A percentile compares a stretch with the other conserved stretches of the same genome.
These are phyloP conservation scores for Dittrichia graveolens DNA, from an alignment of 129 eudicot species.

Conservation along the genomic window DNA sequence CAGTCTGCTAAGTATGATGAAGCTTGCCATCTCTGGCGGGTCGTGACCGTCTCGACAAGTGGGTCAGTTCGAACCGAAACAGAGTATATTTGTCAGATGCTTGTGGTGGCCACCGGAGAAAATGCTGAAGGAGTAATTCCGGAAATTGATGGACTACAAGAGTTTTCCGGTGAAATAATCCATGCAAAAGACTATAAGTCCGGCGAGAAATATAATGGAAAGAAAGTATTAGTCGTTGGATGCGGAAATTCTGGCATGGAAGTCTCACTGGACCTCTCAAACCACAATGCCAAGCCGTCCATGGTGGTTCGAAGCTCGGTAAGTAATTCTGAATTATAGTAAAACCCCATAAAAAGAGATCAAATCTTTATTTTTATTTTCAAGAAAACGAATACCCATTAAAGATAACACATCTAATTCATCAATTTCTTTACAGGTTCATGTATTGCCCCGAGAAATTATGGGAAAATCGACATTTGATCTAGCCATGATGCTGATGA, in stretches of 20 bases:
- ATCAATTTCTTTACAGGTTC: slow-evolving; percentile 50
- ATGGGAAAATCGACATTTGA: slow-evolving; percentile 73
- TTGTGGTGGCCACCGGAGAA: slow-evolving; percentile 97
- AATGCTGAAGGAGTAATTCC: slow-evolving; percentile 78
- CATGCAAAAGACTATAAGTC: slow-evolving; percentile 79
- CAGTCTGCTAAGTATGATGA: slow-evolving; percentile 76
- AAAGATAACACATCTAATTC: slow-evolving; percentile 11
- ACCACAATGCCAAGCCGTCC: slow-evolving; percentile 81
- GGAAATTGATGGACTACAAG: slow-evolving; percentile 65
- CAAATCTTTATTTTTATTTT: neutral
- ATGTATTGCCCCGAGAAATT: slow-evolving; percentile 69
- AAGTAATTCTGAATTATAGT: slow-evolving; percentile 35
- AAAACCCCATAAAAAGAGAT: neutral
- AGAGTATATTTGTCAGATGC: slow-evolving; percentile 84
- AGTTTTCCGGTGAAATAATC: slow-evolving; percentile 68
- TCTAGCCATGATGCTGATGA: slow-evolving; percentile 64
- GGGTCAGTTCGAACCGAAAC: slow-evolving; percentile 53
- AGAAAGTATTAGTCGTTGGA: slow-evolving; percentile 84
- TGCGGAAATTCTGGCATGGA: slow-evolving; percentile 99
- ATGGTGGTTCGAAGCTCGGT: slow-evolving; percentile 97
- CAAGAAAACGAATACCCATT: slow-evolving; percentile 4
- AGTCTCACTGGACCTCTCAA: slow-evolving; percentile 83
- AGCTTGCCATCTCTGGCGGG: slow-evolving; percentile 68
- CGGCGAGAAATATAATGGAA: slow-evolving; percentile 58
- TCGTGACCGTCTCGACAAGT: slow-evolving; percentile 40